phyloP scores from a whole-genome alignment of 495 filamentous ascomycete genomes.

The Choiromyces venosus region DNA sequence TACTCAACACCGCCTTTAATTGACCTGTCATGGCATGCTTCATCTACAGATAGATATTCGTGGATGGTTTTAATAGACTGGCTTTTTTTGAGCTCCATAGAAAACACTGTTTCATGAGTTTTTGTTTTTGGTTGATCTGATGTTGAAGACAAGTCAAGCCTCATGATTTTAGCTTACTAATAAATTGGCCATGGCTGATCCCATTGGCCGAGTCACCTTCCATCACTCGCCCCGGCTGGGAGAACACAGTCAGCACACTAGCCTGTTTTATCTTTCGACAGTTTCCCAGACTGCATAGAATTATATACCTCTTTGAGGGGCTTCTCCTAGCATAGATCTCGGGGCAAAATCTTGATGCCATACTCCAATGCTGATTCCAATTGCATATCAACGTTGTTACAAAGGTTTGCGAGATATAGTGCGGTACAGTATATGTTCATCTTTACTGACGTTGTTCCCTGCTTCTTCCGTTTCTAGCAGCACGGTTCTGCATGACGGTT shows the following conservation, averaged over 20 bases:
- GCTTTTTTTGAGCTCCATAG: background rate
- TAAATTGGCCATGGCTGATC: background rate
- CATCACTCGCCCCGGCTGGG: background rate
- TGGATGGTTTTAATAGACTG: too few relatives aligned
- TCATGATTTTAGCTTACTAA: background rate
- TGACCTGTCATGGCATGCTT: background rate
- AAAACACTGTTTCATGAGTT: background rate
- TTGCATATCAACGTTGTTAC: background rate
- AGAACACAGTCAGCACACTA: slow-evolving; percentile 2
- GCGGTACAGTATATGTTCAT: background rate
- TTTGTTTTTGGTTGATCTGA: too few relatives aligned
- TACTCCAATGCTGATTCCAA: background rate
- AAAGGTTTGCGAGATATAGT: background rate
- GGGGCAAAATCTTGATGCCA: background rate
- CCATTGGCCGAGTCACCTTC: background rate
- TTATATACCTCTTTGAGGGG: background rate
- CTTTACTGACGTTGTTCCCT: background rate
- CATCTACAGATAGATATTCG: background rate
- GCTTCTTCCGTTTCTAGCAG: background rate
- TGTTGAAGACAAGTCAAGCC: background rate
- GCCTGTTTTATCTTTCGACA: background rate
- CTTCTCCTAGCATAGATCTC: background rate
- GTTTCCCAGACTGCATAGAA: background rate
- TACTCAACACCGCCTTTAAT: background rate
- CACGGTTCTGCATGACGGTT: background rate